Evolutionary conservation across 345 rosid genomes (phyloP), one percentile per base, ranked within the genome.

Genomic region (Eucalyptus regnans): DNA sequence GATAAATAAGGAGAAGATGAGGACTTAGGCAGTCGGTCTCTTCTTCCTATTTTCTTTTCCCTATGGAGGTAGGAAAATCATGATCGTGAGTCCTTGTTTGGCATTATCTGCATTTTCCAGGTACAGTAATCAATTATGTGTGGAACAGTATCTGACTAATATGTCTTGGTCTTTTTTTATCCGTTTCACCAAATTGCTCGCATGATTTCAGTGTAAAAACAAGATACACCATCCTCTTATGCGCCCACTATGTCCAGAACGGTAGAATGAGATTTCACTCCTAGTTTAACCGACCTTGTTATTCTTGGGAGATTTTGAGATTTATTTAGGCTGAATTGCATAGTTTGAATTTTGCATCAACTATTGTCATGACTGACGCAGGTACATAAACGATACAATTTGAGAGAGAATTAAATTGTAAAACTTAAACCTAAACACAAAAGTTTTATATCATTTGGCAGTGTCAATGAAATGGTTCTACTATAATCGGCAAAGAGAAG

Each of bases 301-400:
- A 27, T 29, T 1, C 33, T 62, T 62, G 68, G 68, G 17, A 27
- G 31, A 12, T 29, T 62, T 62, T 33, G 17, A 27, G 31, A 12
- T 29, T 62, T 62, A 27, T n/a, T n/a, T 27, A 0, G 4, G 17
- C 33, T 62, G 33, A 62, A 29, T 62, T 29, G 17, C 33, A 62
- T 62, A 29, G 5, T 29, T 29, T 29, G 33, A 29, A 62, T 29
- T 14, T 62, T 58, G 64, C 64, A 58, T 58, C n/a, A 58, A 58
- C 64, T 58, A 58, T 25, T 25, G 0, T 58, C 29, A 58, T 2
- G 0, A 58, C 1, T 58, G 22, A 58, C 0, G 20, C 0, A 8
- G 5, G 37, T 7, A n/a, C 13, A 27, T 11, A 25, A 25, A 25
- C 0, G 4, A 58, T 5, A 58, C 4, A 15, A 29, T 62, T 62